Evolutionary conservation across 495 filamentous ascomycete species (phyloP).

Genomic region (Talaromyces thailandensis): DNA sequence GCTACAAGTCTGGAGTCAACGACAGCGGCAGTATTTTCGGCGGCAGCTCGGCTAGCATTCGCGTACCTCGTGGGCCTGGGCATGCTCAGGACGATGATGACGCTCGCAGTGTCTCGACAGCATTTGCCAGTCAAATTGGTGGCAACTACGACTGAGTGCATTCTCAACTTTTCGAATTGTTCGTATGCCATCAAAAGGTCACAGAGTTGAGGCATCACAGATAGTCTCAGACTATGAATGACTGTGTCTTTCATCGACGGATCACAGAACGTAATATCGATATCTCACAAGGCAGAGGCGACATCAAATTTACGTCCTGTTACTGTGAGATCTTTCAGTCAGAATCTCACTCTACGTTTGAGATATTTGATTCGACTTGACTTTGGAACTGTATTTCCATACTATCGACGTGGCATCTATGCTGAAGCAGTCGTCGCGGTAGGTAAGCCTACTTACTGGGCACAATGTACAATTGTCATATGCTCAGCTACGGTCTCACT

Average conservation of each 20-base stretch:
- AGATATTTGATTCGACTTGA: background rate
- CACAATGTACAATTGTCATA: background rate
- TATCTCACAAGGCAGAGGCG: background rate
- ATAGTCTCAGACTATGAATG: background rate
- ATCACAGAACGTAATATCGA: background rate
- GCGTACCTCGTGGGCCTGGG: slow-evolving; percentile 39
- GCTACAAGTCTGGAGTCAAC: slow-evolving; percentile 33
- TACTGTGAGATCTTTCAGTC: background rate
- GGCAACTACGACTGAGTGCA: slow-evolving; percentile 76
- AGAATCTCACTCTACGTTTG: background rate
- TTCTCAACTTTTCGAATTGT: background rate
- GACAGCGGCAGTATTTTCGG: slow-evolving; percentile 65
- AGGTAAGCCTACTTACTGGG: background rate
- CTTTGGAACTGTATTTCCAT: background rate
- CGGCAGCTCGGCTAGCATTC: slow-evolving; percentile 58
- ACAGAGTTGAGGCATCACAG: background rate
- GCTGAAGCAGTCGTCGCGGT: background rate
- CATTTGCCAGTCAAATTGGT: slow-evolving; percentile 90
- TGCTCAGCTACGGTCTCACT: background rate
- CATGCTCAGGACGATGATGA: slow-evolving; percentile 68
- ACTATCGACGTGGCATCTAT: background rate
- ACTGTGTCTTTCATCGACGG: background rate
- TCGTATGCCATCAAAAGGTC: background rate
- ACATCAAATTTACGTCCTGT: background rate
- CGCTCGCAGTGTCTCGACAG: slow-evolving; percentile 87